A percentile compares a stretch with the other conserved stretches of the same genome.
Evolutionary conservation across 768 basidiomycete genomes (phyloP).

Genomic region (Xerocomellus intermedius): DNA sequence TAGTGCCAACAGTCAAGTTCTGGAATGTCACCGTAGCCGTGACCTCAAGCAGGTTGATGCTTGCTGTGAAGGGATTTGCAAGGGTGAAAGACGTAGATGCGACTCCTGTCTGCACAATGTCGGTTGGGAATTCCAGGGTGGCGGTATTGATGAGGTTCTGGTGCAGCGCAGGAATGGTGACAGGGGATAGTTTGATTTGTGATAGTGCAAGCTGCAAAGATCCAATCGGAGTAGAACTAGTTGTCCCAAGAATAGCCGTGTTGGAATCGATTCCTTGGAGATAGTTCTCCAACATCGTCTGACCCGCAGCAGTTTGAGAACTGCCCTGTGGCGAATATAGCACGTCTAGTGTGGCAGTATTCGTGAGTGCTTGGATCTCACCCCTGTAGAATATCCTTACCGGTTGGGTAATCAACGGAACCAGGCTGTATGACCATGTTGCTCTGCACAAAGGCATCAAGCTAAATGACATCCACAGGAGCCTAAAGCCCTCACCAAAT

Average conservation of each 20-base stretch:
- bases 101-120: constrained; percentile 60
- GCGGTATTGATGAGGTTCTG: constrained; percentile 58
- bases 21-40: constrained; percentile 54
- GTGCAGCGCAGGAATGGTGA: constrained; percentile 62
- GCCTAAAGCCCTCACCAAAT: constrained; percentile 41
- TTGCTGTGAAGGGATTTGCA: constrained; percentile 70
- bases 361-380: neutral
- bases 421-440: constrained; percentile 61
- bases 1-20: constrained; percentile 55
- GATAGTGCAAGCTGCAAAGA: constrained; percentile 63
- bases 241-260: constrained; percentile 55
- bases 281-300: constrained; percentile 59
- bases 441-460: constrained; percentile 33
- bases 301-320: constrained; percentile 50
- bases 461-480: neutral
- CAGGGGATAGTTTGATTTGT: constrained; percentile 56
- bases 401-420: constrained; percentile 52
- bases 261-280: constrained; percentile 59
- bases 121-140: constrained; percentile 55
- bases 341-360: constrained; percentile 41
- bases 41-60: constrained; percentile 60
- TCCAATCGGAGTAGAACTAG: constrained; percentile 53
- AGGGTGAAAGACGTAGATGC: constrained; percentile 58
- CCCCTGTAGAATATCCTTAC: constrained; percentile 26
- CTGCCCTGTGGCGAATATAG: constrained; percentile 57